Evolutionary conservation across 805 yeast genomes (phyloP), one percentile per base, ranked within the genome.

Genomic region (Maudiozyma saulgeensis): DNA sequence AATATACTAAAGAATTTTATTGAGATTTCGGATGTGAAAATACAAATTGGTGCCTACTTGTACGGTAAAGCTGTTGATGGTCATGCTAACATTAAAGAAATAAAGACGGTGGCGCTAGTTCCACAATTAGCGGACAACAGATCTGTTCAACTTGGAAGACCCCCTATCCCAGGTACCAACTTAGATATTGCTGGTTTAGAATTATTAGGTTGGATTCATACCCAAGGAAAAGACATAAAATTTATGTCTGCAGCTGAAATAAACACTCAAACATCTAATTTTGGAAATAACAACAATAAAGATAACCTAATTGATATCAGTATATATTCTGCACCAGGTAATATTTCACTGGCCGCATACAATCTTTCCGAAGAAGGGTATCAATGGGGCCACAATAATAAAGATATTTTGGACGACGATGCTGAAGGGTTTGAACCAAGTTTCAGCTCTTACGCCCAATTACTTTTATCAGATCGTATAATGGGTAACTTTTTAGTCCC

Each of bases 201-300:
- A 59, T 77, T 93, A 5, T 66, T 93, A 16, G 99, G 99, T 0
- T 87, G 96, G 96, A 77, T 93, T n/a, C 97, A 91, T 62, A 87
- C 97, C 0, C 88, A 84, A 63, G 74, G 84, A 1, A 78, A 77
- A 18, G 96, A 86, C 38, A 55, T 75, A 6, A 76, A 77, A 45
- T 71, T 74, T 46, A 75, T 90, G 70, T 71, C 84, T 6, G 81
- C 96, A 0, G 68, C 75, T 35, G 97, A 91, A 55, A 78, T 87
- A 15, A 74, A 84, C 2, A 76, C 80, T 0, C 84, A 81, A 49
- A 53, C 73, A 6, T 61, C 71, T 25, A 51, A 71, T 32, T 69
- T 75, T 18, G 57, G 64, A 2, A 63, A 67, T 13, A 59, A 61
- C 13, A 71, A 65, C 46, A 72, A 67, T 45, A 37, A 31, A 7